phyloP scores from a whole-genome alignment of 805 yeast genomes.

The Torulaspora microellipsoides region DNA sequence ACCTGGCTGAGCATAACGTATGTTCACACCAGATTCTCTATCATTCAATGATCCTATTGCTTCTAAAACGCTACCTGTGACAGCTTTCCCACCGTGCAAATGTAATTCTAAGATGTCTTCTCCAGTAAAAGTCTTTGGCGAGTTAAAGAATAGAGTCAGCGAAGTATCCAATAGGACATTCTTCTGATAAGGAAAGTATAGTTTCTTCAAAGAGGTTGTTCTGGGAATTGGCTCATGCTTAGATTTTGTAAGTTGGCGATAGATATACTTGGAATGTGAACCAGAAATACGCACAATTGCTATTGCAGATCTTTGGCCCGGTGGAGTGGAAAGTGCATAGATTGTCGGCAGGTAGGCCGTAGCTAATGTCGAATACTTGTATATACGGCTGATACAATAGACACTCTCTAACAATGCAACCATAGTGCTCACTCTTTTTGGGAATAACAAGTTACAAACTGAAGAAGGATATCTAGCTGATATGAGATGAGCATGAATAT shows the following conservation, averaged over 20 bases:
- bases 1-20: conserved; percentile 87
- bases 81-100: conserved; percentile 90
- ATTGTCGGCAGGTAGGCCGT: conserved; percentile 52
- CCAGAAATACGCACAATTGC: conserved; percentile 86
- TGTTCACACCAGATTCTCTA: conserved; percentile 35
- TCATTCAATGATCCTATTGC: conserved; percentile 56
- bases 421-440: too few species aligned
- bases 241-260: conserved; percentile 42
- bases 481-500: too few species aligned
- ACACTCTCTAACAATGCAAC: too few species aligned
- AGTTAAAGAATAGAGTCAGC: conserved; percentile 58
- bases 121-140: conserved; percentile 84
- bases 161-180: conserved; percentile 67
- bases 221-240: conserved; percentile 44
- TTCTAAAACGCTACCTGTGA: conserved; percentile 59
- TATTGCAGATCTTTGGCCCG: conserved; percentile 70
- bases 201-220: conserved; percentile 51
- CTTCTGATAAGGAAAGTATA: conserved; percentile 41
- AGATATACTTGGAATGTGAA: conserved; percentile 46
- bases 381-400: too few species aligned
- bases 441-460: too few species aligned
- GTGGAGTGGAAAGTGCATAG: conserved; percentile 84
- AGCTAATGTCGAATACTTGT: conserved; percentile 1
- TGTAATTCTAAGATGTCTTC: conserved; percentile 90
- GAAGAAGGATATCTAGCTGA: background rate